Evolutionary conservation across 1,284 basidiomycete genomes (phyloP), one percentile per base, ranked within the genome.

Genomic region (Malassezia obtusa): DNA sequence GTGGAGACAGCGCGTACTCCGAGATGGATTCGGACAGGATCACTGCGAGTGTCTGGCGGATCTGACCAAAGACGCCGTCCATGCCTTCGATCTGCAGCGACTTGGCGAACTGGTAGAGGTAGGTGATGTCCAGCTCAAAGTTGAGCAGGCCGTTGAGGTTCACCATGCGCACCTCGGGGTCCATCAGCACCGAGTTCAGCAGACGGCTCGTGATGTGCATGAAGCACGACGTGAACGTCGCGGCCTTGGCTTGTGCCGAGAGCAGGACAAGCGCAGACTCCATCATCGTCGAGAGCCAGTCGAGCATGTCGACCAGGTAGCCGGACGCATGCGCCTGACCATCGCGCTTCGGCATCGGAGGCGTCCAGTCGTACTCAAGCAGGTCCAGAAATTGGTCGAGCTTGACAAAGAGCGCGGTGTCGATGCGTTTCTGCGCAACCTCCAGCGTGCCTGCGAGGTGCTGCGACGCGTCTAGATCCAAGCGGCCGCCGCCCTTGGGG

Each of bases 381-480:
- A 95, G 78, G 54, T 88, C 92, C 61, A 95, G 89, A 77, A 95
- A 95, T 61, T 91, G 88, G 67, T 92, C 87, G n/a, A 98, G 82
- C 75, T 98, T 98, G 21, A 85, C 86, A 7, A 83, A 81, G 64
- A 98, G 90, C 38, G 92, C 81, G 10, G 79, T 78, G 25, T 85
- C 84, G 61, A 98, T 89, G 10, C 89, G 84, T 25, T 79, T 77
- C 56, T 86, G 81, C 2, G 90, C 86, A 35, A 81, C 79, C 17
- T 79, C 77, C 46, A 90, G 78, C 0, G 87, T 86, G 10, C 77
- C 75, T 17, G 80, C 78, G 69, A 98, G 92, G 2, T 84, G 81
- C 35, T 77, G 71, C 2, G 80, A 78, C 1, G 86, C 82, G 31
- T 79, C 80, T 19, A 92, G 79, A 45, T 80, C 80, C 54, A 90